Evolutionary conservation across 257 asterid species (phyloP).

Genomic region (Plantago elongata): DNA sequence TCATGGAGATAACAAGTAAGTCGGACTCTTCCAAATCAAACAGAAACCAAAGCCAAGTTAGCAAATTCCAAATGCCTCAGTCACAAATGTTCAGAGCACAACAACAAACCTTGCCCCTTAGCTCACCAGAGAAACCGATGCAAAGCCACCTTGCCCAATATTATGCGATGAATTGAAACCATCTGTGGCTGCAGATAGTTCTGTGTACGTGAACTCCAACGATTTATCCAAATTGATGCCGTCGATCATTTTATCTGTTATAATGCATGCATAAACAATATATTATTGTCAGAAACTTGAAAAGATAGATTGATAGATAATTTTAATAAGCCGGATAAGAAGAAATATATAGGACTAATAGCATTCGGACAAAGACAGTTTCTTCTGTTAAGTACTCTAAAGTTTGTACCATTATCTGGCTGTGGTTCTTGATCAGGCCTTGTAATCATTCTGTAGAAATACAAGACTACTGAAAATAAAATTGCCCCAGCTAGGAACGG

Average conservation of each 20-base stretch:
- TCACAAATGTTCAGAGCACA: no score
- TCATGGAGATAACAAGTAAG: no score
- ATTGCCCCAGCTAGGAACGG: not conserved
- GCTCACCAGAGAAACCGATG: slow-evolving; percentile 61
- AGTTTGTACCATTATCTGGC: slow-evolving; percentile 29
- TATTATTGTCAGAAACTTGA: no score
- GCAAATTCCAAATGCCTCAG: no score
- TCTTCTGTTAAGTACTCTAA: no score
- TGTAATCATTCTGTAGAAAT: slow-evolving; percentile 20
- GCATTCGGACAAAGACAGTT: no score
- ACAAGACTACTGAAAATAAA: slow-evolving; percentile 36
- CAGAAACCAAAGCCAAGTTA: no score
- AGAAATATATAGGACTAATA: no score
- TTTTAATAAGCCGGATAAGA: no score
- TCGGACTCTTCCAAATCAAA: no score
- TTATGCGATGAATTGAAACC: slow-evolving; percentile 48
- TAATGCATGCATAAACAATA: no score
- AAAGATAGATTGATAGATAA: no score
- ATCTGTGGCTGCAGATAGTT: slow-evolving; percentile 56
- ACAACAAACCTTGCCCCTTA: slow-evolving; percentile 66
- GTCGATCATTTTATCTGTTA: slow-evolving; percentile 5
- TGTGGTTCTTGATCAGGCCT: slow-evolving; percentile 23
- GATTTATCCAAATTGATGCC: slow-evolving; percentile 76
- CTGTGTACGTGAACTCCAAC: slow-evolving; percentile 60
- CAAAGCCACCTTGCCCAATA: slow-evolving; percentile 92